These are phyloP conservation scores for Dichotomopilus funicola DNA, from an alignment of 2,329 filamentous ascomycete species.

Conservation along the genomic window DNA sequence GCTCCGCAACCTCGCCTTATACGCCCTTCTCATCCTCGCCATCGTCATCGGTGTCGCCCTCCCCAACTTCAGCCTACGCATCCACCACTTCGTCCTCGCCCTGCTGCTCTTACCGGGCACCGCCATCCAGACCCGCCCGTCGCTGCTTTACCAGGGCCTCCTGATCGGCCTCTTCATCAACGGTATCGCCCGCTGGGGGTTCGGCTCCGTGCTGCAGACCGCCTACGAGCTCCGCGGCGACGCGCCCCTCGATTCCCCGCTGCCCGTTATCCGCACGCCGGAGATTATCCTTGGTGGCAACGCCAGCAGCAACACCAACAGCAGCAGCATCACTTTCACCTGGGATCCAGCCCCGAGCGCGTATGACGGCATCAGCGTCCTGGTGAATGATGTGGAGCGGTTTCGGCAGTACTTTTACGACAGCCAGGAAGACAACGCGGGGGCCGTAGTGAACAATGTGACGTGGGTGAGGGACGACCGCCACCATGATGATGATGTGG, in stretches of 20 bases:
- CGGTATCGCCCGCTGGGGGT: constrained; percentile 89
- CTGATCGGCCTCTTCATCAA: constrained; percentile 90
- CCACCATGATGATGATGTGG: background rate
- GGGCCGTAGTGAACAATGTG: constrained; percentile 37
- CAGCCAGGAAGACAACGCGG: constrained; percentile 44
- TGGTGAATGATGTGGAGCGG: constrained; percentile 81
- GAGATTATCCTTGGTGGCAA: constrained; percentile 29
- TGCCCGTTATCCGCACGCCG: constrained; percentile 49
- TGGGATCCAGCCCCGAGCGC: constrained; percentile 44
- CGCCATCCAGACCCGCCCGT: constrained; percentile 76
- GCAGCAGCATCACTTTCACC: constrained; percentile 53
- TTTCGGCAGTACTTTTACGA: constrained; percentile 66
- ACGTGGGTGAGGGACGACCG: constrained; percentile 50
- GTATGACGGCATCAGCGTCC: constrained; percentile 69
- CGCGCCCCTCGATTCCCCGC: constrained; percentile 53
- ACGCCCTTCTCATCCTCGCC: constrained; percentile 58
- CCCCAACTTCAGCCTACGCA: constrained; percentile 73
- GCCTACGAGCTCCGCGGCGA: constrained; percentile 64
- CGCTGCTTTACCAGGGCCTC: constrained; percentile 81
- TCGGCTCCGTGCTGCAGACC: constrained; percentile 82
- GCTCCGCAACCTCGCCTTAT: constrained; percentile 69
- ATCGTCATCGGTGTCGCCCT: constrained; percentile 66
- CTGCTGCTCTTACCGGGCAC: constrained; percentile 84
- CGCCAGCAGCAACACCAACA: constrained; percentile 13
- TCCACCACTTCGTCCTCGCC: constrained; percentile 92